phyloP scores from a whole-genome alignment of 164 flowering plant species.

The Piper longum region DNA sequence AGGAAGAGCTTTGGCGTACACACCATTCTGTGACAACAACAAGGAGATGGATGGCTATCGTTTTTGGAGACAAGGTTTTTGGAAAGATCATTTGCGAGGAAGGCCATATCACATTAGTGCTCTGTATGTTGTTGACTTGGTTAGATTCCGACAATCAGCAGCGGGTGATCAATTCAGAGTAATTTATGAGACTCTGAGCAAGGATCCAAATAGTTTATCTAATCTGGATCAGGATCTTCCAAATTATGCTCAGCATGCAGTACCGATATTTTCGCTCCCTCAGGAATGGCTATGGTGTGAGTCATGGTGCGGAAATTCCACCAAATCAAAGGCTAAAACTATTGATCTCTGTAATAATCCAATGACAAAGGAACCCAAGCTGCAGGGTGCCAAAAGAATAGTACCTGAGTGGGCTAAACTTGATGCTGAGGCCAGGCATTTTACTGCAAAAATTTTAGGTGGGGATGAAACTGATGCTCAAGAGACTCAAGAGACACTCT shows the following conservation, averaged over 20 bases:
- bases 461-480: slow-evolving; percentile 30
- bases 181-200: slow-evolving; percentile 91
- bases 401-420: slow-evolving; percentile 86
- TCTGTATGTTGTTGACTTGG: slow-evolving; percentile 88
- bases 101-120: slow-evolving; percentile 96
- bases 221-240: slow-evolving; percentile 99
- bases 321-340: slow-evolving; percentile 81
- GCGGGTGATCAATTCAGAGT: slow-evolving; percentile 97
- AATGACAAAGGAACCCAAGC: slow-evolving; percentile 99
- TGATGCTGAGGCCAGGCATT: slow-evolving; percentile 64
- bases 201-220: slow-evolving; percentile 93
- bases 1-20: slow-evolving; percentile 92
- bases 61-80: slow-evolving; percentile 99
- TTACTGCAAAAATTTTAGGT: slow-evolving; percentile 64
- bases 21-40: slow-evolving; percentile 96
- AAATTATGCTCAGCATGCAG: slow-evolving; percentile 91
- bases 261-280: slow-evolving; percentile 87
- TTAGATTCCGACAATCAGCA: slow-evolving; percentile 92
- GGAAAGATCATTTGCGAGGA: slow-evolving; percentile 96
- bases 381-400: slow-evolving; percentile 96
- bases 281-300: slow-evolving; percentile 99
- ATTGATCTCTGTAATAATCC: slow-evolving; percentile 98
- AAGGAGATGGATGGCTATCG: slow-evolving; percentile 98
- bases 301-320: slow-evolving; percentile 93
- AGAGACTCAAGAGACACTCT: slow-evolving; percentile 21